phyloP scores from a whole-genome alignment of 768 basidiomycete genomes.

The Hypsizygus marmoreus region DNA sequence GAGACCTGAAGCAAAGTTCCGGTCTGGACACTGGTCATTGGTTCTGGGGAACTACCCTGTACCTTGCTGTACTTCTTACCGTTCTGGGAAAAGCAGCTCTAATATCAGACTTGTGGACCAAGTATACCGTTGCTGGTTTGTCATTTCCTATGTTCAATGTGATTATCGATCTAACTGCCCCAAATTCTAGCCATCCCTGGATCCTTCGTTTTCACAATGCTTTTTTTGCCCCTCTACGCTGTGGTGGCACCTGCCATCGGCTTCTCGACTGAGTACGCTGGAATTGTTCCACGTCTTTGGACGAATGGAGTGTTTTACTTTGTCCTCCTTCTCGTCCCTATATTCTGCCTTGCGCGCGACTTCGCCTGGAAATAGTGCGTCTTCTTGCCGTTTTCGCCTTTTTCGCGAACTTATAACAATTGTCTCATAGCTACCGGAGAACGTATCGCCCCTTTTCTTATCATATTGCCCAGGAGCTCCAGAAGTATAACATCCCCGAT shows the following conservation, averaged over 20 bases:
- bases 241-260: constrained; percentile 82
- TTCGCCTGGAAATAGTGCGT: constrained; percentile 97
- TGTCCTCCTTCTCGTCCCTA: constrained; percentile 79
- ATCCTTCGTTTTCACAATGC: constrained; percentile 96
- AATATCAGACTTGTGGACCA: constrained; percentile 99
- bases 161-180: constrained; percentile 12
- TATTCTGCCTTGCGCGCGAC: constrained; percentile 84
- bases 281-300: constrained; percentile 91
- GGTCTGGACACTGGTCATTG: constrained; percentile 93
- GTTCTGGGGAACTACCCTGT: constrained; percentile 97
- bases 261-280: constrained; percentile 89
- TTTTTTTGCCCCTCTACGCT: constrained; percentile 89
- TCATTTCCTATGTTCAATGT: constrained; percentile 3
- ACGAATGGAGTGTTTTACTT: constrained; percentile 88
- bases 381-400: constrained; percentile 5
- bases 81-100: constrained; percentile 97
- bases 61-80: constrained; percentile 89
- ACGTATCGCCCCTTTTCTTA: constrained; percentile 93
- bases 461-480: constrained; percentile 98
- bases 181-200: constrained; percentile 81
- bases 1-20: constrained; percentile 77
- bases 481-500: constrained; percentile 97
- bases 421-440: constrained; percentile 70
- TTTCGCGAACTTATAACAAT: constrained; percentile 12
- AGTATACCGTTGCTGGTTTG: constrained; percentile 92